A percentile compares a stretch with the other conserved stretches of the same genome.
Evolutionary conservation across 2,329 filamentous ascomycete species (phyloP).

Genomic region (Hypomyces rosellus): DNA sequence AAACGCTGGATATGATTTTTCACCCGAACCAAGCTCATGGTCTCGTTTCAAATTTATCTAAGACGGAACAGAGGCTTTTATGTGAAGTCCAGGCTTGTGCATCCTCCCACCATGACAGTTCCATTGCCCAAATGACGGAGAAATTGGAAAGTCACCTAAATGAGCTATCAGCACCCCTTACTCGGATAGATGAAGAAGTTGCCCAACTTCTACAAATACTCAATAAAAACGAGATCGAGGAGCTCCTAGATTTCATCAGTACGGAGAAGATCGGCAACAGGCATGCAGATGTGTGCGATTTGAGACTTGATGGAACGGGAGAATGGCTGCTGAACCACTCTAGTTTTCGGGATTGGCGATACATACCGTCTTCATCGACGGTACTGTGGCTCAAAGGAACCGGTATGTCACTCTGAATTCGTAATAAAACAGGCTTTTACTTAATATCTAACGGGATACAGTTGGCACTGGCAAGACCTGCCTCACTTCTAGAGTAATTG

Average conservation of each 20-base stretch:
- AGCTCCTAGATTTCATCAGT: neutral
- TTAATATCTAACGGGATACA: neutral
- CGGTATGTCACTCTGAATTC: neutral
- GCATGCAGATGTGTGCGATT: neutral
- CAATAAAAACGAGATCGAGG: neutral
- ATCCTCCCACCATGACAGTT: neutral
- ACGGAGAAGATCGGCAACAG: neutral
- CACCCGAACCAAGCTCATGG: neutral
- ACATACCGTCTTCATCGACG: neutral
- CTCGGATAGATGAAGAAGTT: neutral
- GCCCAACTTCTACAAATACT: neutral
- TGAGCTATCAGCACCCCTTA: neutral
- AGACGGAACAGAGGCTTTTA: neutral
- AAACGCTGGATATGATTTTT: neutral
- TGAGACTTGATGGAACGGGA: neutral
- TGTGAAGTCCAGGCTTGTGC: neutral
- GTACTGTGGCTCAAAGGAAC: constrained; percentile 4
- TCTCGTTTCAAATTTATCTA: neutral
- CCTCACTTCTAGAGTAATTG: constrained; percentile 5
- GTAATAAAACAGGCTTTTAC: neutral
- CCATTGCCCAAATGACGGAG: neutral
- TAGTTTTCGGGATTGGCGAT: neutral
- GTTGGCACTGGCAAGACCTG: constrained; percentile 7
- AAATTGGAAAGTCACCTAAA: neutral
- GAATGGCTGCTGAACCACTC: neutral